Evolutionary conservation across 2,329 filamentous ascomycete species (phyloP).

Genomic region (Helminthosporium solani): DNA sequence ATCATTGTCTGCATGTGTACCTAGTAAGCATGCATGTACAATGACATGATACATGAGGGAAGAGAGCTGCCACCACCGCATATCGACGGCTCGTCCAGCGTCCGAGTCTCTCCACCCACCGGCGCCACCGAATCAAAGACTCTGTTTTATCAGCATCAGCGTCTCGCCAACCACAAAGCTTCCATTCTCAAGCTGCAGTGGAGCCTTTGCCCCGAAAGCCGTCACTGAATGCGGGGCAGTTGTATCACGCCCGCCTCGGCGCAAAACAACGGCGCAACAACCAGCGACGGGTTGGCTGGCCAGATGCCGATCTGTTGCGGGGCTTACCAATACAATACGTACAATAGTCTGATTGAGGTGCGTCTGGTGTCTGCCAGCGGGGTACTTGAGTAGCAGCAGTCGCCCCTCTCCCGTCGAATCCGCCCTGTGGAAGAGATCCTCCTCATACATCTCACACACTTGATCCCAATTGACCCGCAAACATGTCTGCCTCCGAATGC

Average conservation of each 20-base stretch:
- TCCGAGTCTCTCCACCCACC: no score
- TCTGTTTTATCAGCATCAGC: conserved; percentile 3
- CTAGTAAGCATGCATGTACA: no score
- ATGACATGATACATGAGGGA: not conserved
- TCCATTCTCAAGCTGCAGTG: not conserved
- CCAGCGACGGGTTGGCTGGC: not conserved
- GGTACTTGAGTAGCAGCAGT: conserved; percentile 3
- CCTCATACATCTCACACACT: not conserved
- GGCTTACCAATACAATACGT: conserved; percentile 13
- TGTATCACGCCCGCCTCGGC: not conserved
- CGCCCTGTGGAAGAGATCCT: not conserved
- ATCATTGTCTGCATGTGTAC: no score
- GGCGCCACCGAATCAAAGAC: not conserved
- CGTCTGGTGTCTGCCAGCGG: conserved; percentile 1
- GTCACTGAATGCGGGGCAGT: conserved; percentile 1
- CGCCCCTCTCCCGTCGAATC: not conserved
- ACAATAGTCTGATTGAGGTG: no score
- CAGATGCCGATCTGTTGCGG: conserved; percentile 8
- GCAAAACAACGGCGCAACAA: conserved; percentile 3
- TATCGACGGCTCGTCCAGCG: not conserved
- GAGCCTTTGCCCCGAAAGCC: not conserved
- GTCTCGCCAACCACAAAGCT: not conserved
- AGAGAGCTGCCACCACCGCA: no score
- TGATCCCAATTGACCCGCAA: not conserved
- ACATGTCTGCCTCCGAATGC: conserved; percentile 38